Conservation (phyloP, 208 protist genomes). For the Angomonas ambiguus region DNA sequence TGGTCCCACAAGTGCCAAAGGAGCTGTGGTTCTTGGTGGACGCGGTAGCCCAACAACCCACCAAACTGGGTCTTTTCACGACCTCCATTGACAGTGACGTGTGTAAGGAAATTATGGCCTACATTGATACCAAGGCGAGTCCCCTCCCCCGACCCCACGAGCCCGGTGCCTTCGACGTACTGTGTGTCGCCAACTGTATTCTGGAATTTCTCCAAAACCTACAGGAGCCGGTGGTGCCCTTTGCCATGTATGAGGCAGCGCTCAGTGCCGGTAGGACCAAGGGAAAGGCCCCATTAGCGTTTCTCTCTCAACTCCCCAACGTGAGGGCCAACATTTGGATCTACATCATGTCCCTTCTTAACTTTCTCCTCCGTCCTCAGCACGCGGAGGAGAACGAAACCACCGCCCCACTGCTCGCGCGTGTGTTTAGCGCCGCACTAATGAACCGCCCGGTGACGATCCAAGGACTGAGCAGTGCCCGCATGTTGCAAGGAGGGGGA, state of each 20-base stretch:
- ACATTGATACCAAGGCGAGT: slow-evolving; percentile 51
- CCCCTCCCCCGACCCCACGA: slow-evolving; percentile 33
- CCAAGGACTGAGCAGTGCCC: slow-evolving; percentile 22
- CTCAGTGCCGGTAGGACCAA: slow-evolving; percentile 48
- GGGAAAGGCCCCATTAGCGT: slow-evolving; percentile 45
- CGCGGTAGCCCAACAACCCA: slow-evolving; percentile 44
- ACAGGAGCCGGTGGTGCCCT: slow-evolving; percentile 80
- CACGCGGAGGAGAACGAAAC: slow-evolving; percentile 58
- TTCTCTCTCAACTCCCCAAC: slow-evolving; percentile 69
- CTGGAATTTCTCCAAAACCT: slow-evolving; percentile 69
- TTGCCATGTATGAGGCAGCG: slow-evolving; percentile 44
- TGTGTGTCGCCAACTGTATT: slow-evolving; percentile 61
- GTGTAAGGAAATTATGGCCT: slow-evolving; percentile 52
- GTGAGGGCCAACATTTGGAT: slow-evolving; percentile 81
- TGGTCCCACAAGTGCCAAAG: slow-evolving; percentile 77
- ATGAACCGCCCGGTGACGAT: slow-evolving; percentile 38
- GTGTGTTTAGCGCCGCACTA: slow-evolving; percentile 61
- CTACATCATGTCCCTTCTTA: slow-evolving; percentile 80
- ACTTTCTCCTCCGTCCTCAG: slow-evolving; percentile 71
- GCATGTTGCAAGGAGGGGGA: slow-evolving; percentile 36
- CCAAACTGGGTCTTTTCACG: slow-evolving; percentile 60
- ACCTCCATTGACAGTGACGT: slow-evolving; percentile 25
- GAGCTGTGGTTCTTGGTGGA: slow-evolving; percentile 81
- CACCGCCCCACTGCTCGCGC: slow-evolving; percentile 45
- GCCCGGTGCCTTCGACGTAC: slow-evolving; percentile 11